A percentile compares a stretch with the other conserved stretches of the same genome.
Conservation (phyloP, 139 green algal species). For the Picochlorum sp. region DNA sequence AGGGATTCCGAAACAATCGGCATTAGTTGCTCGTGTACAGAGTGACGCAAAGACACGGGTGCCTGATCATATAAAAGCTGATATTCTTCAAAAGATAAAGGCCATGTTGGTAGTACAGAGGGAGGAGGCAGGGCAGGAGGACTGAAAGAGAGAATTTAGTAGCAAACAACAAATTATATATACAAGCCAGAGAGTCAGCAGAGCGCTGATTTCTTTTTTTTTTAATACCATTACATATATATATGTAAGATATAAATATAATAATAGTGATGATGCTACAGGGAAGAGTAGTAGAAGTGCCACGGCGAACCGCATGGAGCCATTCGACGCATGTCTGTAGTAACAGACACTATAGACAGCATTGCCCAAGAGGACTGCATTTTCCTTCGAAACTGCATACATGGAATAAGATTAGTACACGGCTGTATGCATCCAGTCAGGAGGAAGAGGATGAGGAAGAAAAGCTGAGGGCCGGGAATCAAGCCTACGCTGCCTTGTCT, state of each 20-base stretch:
- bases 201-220: too few relatives aligned
- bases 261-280: not conserved
- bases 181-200: too few relatives aligned
- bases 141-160: too few relatives aligned
- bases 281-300: not conserved
- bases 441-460: not conserved
- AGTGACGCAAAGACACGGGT: not conserved
- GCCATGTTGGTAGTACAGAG: not conserved
- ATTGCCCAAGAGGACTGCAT: not conserved
- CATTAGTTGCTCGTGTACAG: not conserved
- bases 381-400: not conserved
- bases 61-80: constrained; percentile 1
- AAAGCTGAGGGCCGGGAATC: not conserved
- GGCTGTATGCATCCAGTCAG: not conserved
- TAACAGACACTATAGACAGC: constrained; percentile 41
- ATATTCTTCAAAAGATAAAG: not conserved
- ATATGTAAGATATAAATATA: too few relatives aligned
- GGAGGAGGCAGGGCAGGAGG: too few relatives aligned
- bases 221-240: too few relatives aligned
- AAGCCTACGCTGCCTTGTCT: not conserved
- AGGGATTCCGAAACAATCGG: too few relatives aligned
- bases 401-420: not conserved
- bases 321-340: constrained; percentile 13
- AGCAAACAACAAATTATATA: too few relatives aligned
- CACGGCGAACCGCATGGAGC: constrained; percentile 7